phyloP scores from a whole-genome alignment of 2,329 filamentous ascomycete species.

The Aspergillus sp. region DNA sequence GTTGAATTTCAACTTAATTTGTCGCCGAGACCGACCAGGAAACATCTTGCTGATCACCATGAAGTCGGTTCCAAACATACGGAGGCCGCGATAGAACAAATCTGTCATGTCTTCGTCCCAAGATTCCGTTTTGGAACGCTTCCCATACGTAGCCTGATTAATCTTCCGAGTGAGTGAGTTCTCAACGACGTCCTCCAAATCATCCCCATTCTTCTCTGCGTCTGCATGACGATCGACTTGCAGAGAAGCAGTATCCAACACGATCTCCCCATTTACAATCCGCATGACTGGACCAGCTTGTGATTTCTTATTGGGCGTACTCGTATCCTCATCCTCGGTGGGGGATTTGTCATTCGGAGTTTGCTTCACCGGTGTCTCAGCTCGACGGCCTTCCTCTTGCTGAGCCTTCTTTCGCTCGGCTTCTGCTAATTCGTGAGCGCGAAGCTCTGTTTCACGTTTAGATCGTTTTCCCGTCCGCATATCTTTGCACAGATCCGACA shows the following conservation, averaged over 20 bases:
- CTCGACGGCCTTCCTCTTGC: conserved; percentile 29
- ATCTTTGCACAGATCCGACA: conserved; percentile 59
- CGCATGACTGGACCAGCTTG: conserved; percentile 50
- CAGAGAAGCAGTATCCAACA: conserved; percentile 53
- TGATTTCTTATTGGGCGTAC: conserved; percentile 22
- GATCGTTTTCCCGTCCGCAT: conserved; percentile 57
- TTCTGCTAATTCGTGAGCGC: conserved; percentile 57
- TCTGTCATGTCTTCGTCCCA: conserved; percentile 62
- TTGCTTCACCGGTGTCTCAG: conserved; percentile 27
- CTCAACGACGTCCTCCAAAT: conserved; percentile 47
- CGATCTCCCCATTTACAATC: conserved; percentile 59
- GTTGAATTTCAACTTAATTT: conserved; percentile 64
- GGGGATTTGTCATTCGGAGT: conserved; percentile 24
- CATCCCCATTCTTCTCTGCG: conserved; percentile 48
- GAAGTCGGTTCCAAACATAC: conserved; percentile 66
- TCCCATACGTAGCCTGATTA: conserved; percentile 48
- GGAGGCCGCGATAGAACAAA: conserved; percentile 61
- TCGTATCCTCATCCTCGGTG: conserved; percentile 19
- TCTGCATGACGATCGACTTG: conserved; percentile 58
- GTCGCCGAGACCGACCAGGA: conserved; percentile 57
- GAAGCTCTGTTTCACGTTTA: conserved; percentile 57
- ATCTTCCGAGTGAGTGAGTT: conserved; percentile 48
- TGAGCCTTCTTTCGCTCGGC: conserved; percentile 45
- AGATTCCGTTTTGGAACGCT: conserved; percentile 51
- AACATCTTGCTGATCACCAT: conserved; percentile 64